Evolutionary conservation across 1,284 basidiomycete genomes (phyloP).

Genomic region (Singerocomus rubriflavus): DNA sequence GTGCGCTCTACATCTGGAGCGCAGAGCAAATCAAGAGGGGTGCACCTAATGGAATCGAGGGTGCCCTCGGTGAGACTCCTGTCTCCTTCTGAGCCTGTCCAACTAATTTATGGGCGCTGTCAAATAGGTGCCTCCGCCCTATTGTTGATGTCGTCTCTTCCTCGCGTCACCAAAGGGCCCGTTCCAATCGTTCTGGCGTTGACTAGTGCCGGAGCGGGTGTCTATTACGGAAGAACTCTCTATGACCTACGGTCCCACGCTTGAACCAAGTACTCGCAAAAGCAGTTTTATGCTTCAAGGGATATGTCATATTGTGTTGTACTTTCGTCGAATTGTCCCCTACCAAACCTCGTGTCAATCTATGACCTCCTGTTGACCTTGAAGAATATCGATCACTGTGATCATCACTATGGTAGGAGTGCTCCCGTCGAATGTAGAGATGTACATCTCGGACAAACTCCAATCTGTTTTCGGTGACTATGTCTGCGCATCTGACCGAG

Average conservation of each 20-base stretch:
- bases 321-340: constrained; percentile 7
- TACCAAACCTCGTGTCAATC: constrained; percentile 1
- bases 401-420: background rate
- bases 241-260: constrained; percentile 43
- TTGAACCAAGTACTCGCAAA: constrained; percentile 6
- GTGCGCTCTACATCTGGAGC: constrained; percentile 72
- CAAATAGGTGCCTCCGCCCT: constrained; percentile 70
- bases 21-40: constrained; percentile 73
- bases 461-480: constrained; percentile 3
- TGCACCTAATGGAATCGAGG: constrained; percentile 68
- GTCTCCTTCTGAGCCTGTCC: background rate
- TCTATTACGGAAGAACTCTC: constrained; percentile 71
- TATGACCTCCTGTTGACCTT: background rate
- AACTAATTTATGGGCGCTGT: background rate
- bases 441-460: constrained; percentile 13
- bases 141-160: constrained; percentile 74
- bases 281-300: background rate
- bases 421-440: constrained; percentile 7
- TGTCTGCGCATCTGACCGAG: constrained; percentile 6
- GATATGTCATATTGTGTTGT: constrained; percentile 4
- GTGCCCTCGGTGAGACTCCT: constrained; percentile 60
- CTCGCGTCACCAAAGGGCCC: constrained; percentile 73
- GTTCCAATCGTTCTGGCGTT: constrained; percentile 67
- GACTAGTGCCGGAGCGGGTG: constrained; percentile 57
- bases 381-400: constrained; percentile 1